Conservation (phyloP, 2,329 filamentous ascomycete genomes). For the Lasiodiplodia gonubiensis region DNA sequence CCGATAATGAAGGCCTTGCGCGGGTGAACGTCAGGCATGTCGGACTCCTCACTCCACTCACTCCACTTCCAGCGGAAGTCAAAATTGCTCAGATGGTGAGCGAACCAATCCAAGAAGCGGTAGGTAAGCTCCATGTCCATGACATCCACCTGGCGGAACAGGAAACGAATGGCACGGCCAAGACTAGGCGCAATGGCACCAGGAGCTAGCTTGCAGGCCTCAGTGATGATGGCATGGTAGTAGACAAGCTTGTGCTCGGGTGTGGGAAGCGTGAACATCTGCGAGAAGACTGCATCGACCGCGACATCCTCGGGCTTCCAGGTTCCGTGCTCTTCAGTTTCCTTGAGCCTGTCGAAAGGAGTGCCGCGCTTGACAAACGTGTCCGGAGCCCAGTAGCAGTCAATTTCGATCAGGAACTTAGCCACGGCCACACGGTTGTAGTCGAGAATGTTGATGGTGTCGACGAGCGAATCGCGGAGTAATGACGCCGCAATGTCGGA, state of each 20-base stretch:
- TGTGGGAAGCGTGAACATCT: constrained; percentile 84
- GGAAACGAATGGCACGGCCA: constrained; percentile 87
- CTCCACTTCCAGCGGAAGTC: constrained; percentile 99
- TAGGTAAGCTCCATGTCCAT: constrained; percentile 88
- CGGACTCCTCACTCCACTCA: constrained; percentile 86
- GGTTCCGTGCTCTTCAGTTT: constrained; percentile 70
- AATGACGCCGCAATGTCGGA: constrained; percentile 79
- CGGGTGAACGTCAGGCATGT: constrained; percentile 76
- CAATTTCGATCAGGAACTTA: constrained; percentile 88
- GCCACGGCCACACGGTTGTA: constrained; percentile 89
- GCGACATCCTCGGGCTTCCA: constrained; percentile 99
- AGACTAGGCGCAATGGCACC: constrained; percentile 95
- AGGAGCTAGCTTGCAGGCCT: constrained; percentile 93
- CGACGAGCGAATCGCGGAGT: constrained; percentile 82
- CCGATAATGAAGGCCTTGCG: constrained; percentile 93
- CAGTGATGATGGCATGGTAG: constrained; percentile 93
- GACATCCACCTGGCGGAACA: constrained; percentile 80
- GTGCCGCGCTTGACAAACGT: constrained; percentile 95
- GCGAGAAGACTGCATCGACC: constrained; percentile 97
- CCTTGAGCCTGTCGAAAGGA: constrained; percentile 84
- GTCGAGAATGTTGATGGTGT: constrained; percentile 92
- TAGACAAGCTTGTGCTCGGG: constrained; percentile 95
- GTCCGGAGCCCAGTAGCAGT: constrained; percentile 88
- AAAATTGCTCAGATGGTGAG: constrained; percentile 97
- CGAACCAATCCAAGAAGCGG: constrained; percentile 96